A percentile compares a stretch with the other conserved stretches of the same genome.
phyloP scores from a whole-genome alignment of 2,329 filamentous ascomycete species.

The Monascus ruber region DNA sequence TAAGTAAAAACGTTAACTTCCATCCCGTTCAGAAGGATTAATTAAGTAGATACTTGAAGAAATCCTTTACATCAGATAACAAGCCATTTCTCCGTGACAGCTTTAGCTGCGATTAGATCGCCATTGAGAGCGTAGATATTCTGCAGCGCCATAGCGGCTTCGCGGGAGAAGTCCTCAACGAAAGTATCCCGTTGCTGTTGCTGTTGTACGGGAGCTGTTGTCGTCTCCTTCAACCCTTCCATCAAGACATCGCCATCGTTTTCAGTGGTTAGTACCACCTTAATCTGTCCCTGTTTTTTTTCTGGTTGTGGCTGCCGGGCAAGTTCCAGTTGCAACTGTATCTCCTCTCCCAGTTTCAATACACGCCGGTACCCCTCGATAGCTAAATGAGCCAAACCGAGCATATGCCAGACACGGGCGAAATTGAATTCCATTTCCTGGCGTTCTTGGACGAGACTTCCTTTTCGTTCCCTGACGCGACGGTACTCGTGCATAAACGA shows the following conservation, averaged over 20 bases:
- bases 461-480: conserved; percentile 41
- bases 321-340: conserved; percentile 14
- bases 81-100: conserved; percentile 50
- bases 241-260: conserved; percentile 27
- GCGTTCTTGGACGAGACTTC: conserved; percentile 34
- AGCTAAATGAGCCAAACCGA: conserved; percentile 63
- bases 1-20: too few relatives aligned
- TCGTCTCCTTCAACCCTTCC: conserved; percentile 6
- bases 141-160: conserved; percentile 66
- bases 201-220: not conserved
- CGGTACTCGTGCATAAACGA: conserved; percentile 69
- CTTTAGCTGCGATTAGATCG: conserved; percentile 48
- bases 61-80: conserved; percentile 30
- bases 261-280: conserved; percentile 14
- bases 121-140: conserved; percentile 55
- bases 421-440: conserved; percentile 79
- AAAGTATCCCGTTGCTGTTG: conserved; percentile 7
- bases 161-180: conserved; percentile 51
- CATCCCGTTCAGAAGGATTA: too few relatives aligned
- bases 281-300: conserved; percentile 10
- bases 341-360: conserved; percentile 38
- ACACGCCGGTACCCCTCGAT: conserved; percentile 58
- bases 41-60: too few relatives aligned
- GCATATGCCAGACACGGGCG: conserved; percentile 61
- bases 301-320: conserved; percentile 1